Evolutionary conservation across 495 filamentous ascomycete species (phyloP).

Genomic region (Aspergillus diversus): DNA sequence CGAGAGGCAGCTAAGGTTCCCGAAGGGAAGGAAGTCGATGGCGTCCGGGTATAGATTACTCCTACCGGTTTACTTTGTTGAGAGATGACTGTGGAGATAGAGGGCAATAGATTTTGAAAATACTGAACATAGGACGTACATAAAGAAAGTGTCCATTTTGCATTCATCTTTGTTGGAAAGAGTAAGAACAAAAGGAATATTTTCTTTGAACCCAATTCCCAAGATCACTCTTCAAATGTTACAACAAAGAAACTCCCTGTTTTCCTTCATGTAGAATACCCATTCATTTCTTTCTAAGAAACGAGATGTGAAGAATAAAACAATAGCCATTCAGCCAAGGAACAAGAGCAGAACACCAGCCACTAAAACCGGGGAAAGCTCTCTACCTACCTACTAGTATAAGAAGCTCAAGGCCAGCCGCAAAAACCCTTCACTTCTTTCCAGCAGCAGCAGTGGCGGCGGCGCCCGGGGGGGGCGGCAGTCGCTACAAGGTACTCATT

Average conservation of each 20-base stretch:
- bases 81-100: slow-evolving; percentile 2
- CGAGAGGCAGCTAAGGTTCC: slow-evolving; percentile 42
- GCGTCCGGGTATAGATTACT: slow-evolving; percentile 32
- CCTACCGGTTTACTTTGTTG: slow-evolving; percentile 12
- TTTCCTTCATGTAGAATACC: too few species aligned
- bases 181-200: background rate
- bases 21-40: slow-evolving; percentile 41
- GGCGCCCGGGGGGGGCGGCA: background rate
- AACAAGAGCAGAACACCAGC: background rate
- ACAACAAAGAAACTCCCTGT: too few species aligned
- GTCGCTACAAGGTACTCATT: background rate
- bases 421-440: background rate
- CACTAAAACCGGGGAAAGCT: background rate
- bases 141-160: background rate
- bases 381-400: background rate
- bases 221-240: too few species aligned
- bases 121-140: background rate
- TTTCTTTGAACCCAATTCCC: background rate
- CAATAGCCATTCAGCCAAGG: background rate
- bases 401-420: background rate
- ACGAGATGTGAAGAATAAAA: background rate
- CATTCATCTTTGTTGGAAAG: background rate
- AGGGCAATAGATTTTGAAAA: slow-evolving; percentile 1
- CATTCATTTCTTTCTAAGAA: too few species aligned
- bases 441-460: background rate